Conservation (phyloP, 768 basidiomycete species). For the Rhodotorula graminis region DNA sequence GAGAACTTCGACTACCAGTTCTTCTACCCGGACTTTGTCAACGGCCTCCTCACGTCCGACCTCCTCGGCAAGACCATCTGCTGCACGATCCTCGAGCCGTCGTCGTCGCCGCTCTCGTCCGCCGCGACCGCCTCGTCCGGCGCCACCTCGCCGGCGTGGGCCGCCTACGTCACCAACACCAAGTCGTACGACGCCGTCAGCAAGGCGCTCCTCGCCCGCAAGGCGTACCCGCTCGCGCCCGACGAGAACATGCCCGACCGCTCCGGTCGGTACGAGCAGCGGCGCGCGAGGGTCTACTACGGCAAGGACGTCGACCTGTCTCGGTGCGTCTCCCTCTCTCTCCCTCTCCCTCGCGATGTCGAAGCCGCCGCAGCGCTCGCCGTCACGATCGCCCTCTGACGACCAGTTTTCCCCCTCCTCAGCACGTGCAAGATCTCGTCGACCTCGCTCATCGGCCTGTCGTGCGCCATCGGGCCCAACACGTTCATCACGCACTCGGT, state of each 20-base stretch:
- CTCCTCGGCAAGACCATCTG: conserved; percentile 89
- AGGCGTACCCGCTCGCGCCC: conserved; percentile 93
- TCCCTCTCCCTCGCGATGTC: not conserved
- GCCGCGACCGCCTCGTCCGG: not conserved
- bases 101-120: not conserved
- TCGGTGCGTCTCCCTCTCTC: conserved; percentile 54
- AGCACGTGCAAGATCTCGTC: conserved; percentile 78
- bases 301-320: conserved; percentile 75
- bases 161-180: conserved; percentile 87
- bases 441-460: conserved; percentile 73
- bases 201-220: conserved; percentile 85
- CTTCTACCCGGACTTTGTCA: conserved; percentile 85
- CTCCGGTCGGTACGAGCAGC: conserved; percentile 69
- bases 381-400: too few relatives aligned
- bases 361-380: not conserved
- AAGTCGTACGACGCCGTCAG: conserved; percentile 86
- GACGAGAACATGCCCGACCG: conserved; percentile 85
- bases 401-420: conserved; percentile 12
- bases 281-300: conserved; percentile 82
- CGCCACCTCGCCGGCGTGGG: conserved; percentile 56
- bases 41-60: conserved; percentile 89
- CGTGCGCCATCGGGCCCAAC: conserved; percentile 67
- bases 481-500: conserved; percentile 57
- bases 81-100: conserved; percentile 64
- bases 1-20: conserved; percentile 98